Evolutionary conservation across 106 monocot species (phyloP).

Genomic region (Ottelia alismoides): DNA sequence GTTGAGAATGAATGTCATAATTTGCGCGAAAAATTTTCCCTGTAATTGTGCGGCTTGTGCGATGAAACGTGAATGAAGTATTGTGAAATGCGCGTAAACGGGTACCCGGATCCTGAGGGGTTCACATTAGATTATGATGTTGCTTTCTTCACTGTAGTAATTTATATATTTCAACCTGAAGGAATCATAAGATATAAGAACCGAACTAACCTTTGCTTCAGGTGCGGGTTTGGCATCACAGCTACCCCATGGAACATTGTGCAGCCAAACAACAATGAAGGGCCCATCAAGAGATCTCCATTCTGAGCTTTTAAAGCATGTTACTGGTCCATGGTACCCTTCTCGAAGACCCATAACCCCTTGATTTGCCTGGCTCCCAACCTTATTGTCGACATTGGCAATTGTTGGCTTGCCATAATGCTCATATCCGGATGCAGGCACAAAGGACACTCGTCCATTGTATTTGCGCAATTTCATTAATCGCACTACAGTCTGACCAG

Average conservation of each 20-base stretch:
- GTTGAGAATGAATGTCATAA: too few relatives aligned
- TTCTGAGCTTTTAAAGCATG: constrained; percentile 19
- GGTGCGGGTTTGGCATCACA: constrained; percentile 55
- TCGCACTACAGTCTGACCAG: constrained; percentile 3
- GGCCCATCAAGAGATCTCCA: constrained; percentile 75
- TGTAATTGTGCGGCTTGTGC: too few relatives aligned
- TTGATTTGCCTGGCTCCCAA: not conserved
- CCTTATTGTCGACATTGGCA: not conserved
- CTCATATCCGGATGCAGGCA: constrained; percentile 19
- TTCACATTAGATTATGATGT: too few relatives aligned
- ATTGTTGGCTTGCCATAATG: not conserved
- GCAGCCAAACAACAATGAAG: constrained; percentile 56
- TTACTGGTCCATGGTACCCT: constrained; percentile 42
- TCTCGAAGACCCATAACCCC: not conserved
- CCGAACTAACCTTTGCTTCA: constrained; percentile 50
- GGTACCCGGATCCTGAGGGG: too few relatives aligned
- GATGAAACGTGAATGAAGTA: too few relatives aligned
- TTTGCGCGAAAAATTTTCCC: too few relatives aligned
- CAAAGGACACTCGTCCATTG: constrained; percentile 9
- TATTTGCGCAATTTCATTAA: constrained; percentile 9
- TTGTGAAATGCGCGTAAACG: too few relatives aligned
- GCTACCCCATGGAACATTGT: constrained; percentile 58
- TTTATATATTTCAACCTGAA: too few relatives aligned
- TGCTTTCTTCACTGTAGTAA: too few relatives aligned
- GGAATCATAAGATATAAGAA: not conserved